These are phyloP conservation scores for Fusarium tricinctum DNA, from an alignment of 2,329 filamentous ascomycete genomes.

Conservation along the genomic window DNA sequence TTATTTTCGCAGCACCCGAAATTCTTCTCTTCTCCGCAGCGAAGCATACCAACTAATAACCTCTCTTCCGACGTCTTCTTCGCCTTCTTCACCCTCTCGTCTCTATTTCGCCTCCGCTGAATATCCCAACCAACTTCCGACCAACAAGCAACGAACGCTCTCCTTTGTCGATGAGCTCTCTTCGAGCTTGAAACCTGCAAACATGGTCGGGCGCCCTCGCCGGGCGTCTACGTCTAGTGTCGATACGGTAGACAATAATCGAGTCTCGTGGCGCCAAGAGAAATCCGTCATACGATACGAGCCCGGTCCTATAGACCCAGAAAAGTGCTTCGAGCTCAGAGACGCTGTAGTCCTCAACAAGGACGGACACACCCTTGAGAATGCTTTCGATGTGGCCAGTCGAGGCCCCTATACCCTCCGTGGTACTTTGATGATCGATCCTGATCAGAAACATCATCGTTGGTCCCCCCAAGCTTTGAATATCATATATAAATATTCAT, in stretches of 20 bases:
- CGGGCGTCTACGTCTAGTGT: conserved; percentile 62
- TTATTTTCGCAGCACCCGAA: background rate
- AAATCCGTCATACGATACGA: conserved; percentile 52
- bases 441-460: conserved; percentile 55
- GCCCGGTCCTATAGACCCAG: conserved; percentile 57
- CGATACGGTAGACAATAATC: conserved; percentile 58
- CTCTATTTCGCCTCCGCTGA: background rate
- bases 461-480: conserved; percentile 40
- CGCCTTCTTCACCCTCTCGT: no score
- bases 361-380: conserved; percentile 68
- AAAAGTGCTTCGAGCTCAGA: conserved; percentile 72
- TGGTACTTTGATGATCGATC: conserved; percentile 67
- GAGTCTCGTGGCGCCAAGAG: conserved; percentile 55
- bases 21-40: background rate
- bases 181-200: conserved; percentile 47
- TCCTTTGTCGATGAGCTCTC: conserved; percentile 31
- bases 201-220: conserved; percentile 59
- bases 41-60: background rate
- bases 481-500: background rate
- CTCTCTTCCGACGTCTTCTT: background rate
- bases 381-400: conserved; percentile 71
- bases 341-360: conserved; percentile 71
- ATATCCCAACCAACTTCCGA: conserved; percentile 2
- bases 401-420: conserved; percentile 73
- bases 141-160: background rate